Percentiles rank a stretch among this genome's conserved stretches.
These are phyloP conservation scores for Tylopilus subfusipes DNA, from an alignment of 768 basidiomycete species.

Conservation along the genomic window DNA sequence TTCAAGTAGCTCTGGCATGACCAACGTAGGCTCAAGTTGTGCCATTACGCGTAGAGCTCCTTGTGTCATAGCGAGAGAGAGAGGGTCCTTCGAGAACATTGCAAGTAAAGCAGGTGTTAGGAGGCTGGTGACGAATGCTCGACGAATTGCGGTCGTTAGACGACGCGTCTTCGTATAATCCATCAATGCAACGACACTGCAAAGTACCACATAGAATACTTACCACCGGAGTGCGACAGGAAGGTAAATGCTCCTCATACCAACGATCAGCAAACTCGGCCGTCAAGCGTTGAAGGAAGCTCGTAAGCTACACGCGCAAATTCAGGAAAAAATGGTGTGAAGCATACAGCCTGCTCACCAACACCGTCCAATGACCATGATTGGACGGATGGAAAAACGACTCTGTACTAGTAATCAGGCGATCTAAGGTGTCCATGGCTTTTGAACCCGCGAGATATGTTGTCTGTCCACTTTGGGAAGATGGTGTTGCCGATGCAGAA, in stretches of 20 bases:
- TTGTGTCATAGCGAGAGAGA: conserved; percentile 80
- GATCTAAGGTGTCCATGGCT: conserved; percentile 83
- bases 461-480: conserved; percentile 47
- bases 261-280: conserved; percentile 78
- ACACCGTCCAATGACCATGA: conserved; percentile 73
- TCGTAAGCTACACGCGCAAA: conserved; percentile 51
- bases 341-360: conserved; percentile 13
- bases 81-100: conserved; percentile 85
- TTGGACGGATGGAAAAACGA: conserved; percentile 96
- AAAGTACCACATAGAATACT: neutral
- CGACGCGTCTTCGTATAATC: conserved; percentile 53
- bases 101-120: conserved; percentile 85
- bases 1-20: conserved; percentile 90
- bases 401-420: conserved; percentile 87
- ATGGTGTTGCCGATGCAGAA: conserved; percentile 57
- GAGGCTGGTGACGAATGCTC: conserved; percentile 75
- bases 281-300: conserved; percentile 74
- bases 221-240: conserved; percentile 79
- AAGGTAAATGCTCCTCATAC: conserved; percentile 70
- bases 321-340: conserved; percentile 7
- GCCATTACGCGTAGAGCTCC: conserved; percentile 74
- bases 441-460: conserved; percentile 79
- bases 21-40: conserved; percentile 72
- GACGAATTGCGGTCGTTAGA: conserved; percentile 76
- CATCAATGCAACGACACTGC: neutral